Evolutionary conservation across 192 early-diverging fungal species (phyloP).

Genomic region (Coemansia sp.): DNA sequence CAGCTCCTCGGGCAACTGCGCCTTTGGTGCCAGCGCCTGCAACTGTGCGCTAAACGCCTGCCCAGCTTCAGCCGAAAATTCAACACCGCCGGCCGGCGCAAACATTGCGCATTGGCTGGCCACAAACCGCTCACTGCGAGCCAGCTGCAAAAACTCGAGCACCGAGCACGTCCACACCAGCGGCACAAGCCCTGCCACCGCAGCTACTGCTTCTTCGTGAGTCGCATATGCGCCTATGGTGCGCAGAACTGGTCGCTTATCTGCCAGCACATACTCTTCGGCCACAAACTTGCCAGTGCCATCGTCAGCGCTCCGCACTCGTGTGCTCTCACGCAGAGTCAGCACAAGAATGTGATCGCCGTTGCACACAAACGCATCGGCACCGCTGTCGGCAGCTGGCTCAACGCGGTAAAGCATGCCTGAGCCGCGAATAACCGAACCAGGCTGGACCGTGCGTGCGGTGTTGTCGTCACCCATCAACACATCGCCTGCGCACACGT

Average conservation of each 20-base stretch:
- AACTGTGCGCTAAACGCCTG: constrained; percentile 23
- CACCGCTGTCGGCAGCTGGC: constrained; percentile 20
- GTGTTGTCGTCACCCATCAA: constrained; percentile 59
- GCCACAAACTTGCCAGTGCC: constrained; percentile 6
- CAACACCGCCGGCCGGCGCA: constrained; percentile 32
- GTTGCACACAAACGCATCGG: constrained; percentile 57
- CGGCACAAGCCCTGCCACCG: constrained; percentile 21
- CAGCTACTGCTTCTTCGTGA: constrained; percentile 27
- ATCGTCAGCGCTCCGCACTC: neutral
- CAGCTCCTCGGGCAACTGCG: constrained; percentile 16
- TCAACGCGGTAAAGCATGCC: constrained; percentile 55
- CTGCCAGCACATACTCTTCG: constrained; percentile 13
- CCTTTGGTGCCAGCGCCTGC: constrained; percentile 13
- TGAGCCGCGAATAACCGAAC: constrained; percentile 39
- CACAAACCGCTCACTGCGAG: constrained; percentile 15
- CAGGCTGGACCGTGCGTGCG: constrained; percentile 46
- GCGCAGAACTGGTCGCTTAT: constrained; percentile 9
- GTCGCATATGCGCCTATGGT: constrained; percentile 25
- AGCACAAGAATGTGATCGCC: constrained; percentile 57
- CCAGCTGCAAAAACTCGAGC: constrained; percentile 40
- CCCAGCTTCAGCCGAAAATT: constrained; percentile 28
- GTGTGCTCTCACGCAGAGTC: constrained; percentile 20
- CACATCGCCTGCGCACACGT: constrained; percentile 35
- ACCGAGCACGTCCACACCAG: constrained; percentile 47
- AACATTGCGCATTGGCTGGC: constrained; percentile 35